Percentiles rank a stretch among this genome's conserved stretches.
Evolutionary conservation across 495 filamentous ascomycete genomes (phyloP).

Genomic region (Penicillium crystallinum): DNA sequence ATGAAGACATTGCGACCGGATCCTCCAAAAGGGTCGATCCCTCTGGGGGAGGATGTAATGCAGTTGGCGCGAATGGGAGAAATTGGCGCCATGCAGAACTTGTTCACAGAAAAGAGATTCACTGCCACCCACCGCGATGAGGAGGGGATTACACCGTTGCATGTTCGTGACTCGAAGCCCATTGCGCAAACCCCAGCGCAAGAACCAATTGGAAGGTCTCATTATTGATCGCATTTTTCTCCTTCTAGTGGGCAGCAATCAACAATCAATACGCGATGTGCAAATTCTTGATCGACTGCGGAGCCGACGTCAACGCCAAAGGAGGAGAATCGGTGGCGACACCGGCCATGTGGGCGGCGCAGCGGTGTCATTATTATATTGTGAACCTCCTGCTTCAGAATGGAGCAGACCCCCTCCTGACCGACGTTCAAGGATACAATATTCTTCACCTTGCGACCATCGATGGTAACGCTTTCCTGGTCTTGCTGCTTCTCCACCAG

Average conservation of each 20-base stretch:
- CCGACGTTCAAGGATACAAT: conserved; percentile 92
- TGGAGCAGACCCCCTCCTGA: conserved; percentile 84
- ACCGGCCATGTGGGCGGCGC: conserved; percentile 93
- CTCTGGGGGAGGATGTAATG: conserved; percentile 84
- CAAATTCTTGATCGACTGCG: conserved; percentile 84
- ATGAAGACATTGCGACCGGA: conserved; percentile 57
- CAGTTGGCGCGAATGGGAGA: conserved; percentile 88
- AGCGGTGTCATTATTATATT: conserved; percentile 85
- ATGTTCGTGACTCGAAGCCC: conserved; percentile 56
- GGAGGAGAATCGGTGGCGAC: conserved; percentile 92
- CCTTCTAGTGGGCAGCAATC: conserved; percentile 90
- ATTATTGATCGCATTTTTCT: conserved; percentile 5
- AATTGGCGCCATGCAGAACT: conserved; percentile 75
- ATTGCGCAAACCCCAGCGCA: not conserved
- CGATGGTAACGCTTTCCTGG: conserved; percentile 89
- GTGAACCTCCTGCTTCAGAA: conserved; percentile 75
- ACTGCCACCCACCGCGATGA: conserved; percentile 77
- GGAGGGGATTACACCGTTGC: conserved; percentile 89
- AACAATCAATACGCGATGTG: conserved; percentile 97
- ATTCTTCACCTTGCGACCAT: conserved; percentile 95
- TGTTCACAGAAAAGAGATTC: conserved; percentile 77
- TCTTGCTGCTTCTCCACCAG: conserved; percentile 84
- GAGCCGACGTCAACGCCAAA: conserved; percentile 89
- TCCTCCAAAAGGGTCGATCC: conserved; percentile 40
- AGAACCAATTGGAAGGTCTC: not conserved